Percentiles rank a stretch among this genome's conserved stretches.
phyloP scores from a whole-genome alignment of 768 basidiomycete genomes.

The Amanita rimosa region DNA sequence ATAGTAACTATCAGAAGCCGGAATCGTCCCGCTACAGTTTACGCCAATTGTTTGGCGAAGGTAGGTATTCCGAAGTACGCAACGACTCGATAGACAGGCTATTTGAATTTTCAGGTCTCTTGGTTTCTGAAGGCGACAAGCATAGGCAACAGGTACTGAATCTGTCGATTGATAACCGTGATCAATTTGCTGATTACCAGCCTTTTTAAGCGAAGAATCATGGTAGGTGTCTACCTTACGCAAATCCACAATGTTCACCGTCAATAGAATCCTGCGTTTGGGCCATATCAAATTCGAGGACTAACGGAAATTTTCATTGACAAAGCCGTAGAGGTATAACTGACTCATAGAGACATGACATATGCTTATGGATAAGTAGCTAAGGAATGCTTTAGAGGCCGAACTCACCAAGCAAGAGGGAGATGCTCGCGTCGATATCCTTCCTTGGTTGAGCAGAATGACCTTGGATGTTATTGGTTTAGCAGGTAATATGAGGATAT shows the following conservation, averaged over 20 bases:
- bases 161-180: not conserved
- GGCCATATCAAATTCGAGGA: conserved; percentile 44
- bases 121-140: conserved; percentile 36
- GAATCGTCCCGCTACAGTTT: conserved; percentile 25
- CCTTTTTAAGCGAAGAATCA: conserved; percentile 25
- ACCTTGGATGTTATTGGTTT: conserved; percentile 74
- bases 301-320: conserved; percentile 45
- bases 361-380: conserved; percentile 15
- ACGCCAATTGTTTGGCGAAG: conserved; percentile 30
- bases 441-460: conserved; percentile 52
- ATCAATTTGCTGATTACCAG: not conserved
- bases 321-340: conserved; percentile 38
- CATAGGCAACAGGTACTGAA: conserved; percentile 31
- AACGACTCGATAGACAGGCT: not conserved
- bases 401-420: conserved; percentile 20
- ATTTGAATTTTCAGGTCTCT: conserved; percentile 26
- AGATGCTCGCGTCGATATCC: conserved; percentile 37
- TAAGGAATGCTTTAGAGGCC: conserved; percentile 36
- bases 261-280: conserved; percentile 55
- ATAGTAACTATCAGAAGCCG: conserved; percentile 49
- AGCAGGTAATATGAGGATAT: conserved; percentile 33
- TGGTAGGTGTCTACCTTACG: conserved; percentile 17
- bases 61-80: conserved; percentile 9
- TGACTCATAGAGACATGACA: not conserved
- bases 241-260: not conserved